Percentiles rank a stretch among this genome's conserved stretches.
phyloP scores from a whole-genome alignment of 176 grass and related monocot genomes.

The Urochloa ruziziensis region DNA sequence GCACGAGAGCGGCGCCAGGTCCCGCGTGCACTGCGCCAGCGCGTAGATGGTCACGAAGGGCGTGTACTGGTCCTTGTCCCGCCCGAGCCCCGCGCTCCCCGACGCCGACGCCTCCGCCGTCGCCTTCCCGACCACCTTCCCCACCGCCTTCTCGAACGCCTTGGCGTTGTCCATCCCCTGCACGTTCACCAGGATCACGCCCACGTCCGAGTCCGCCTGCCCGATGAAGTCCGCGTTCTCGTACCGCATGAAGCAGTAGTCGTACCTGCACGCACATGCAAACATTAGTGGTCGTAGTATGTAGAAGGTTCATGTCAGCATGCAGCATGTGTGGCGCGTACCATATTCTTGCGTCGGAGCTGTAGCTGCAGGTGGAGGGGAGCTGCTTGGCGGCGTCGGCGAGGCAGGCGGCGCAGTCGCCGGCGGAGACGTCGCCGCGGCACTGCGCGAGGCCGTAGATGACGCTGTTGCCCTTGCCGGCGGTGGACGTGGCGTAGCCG shows the following conservation, averaged over 20 bases:
- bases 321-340: background rate
- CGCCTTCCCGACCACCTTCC: constrained; percentile 33
- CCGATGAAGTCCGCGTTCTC: constrained; percentile 48
- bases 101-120: constrained; percentile 32
- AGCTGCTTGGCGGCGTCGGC: constrained; percentile 58
- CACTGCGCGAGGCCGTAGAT: constrained; percentile 72
- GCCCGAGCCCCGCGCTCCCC: constrained; percentile 43
- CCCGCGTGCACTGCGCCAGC: constrained; percentile 72
- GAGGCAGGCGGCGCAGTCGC: constrained; percentile 59
- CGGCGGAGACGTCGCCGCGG: constrained; percentile 55
- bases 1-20: constrained; percentile 39
- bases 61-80: constrained; percentile 46
- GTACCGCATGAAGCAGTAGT: constrained; percentile 77
- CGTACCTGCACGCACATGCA: constrained; percentile 34
- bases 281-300: too few relatives aligned
- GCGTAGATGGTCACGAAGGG: constrained; percentile 57
- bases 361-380: constrained; percentile 43
- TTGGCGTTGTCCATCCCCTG: constrained; percentile 39
- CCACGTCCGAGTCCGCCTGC: constrained; percentile 34
- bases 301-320: too few relatives aligned
- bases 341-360: constrained; percentile 62
- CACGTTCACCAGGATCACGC: constrained; percentile 46
- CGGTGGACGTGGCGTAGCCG: constrained; percentile 52
- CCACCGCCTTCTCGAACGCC: constrained; percentile 48
- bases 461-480: constrained; percentile 18